Base-by-base conservation (phyloP, 768 basidiomycete genomes). In the Psilocybe cyanescens region DNA sequence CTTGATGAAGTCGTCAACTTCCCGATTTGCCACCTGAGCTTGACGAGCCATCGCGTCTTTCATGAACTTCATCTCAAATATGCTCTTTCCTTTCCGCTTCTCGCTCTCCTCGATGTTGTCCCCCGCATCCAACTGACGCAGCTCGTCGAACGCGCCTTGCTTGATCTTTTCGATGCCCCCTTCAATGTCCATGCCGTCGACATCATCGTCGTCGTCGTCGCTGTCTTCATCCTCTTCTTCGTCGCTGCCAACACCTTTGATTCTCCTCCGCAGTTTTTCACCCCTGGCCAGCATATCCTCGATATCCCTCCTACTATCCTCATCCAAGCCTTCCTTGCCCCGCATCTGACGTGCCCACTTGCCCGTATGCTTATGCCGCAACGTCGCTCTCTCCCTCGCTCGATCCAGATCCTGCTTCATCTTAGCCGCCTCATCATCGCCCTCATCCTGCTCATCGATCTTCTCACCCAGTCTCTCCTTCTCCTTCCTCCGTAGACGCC, bases 31-130 rank as follows among this genome's bases (percentile, higher is more conserved):
- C 56, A 81, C 79, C 8, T 72, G 78, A 66, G 83, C 76, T 58
- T 88, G 83, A 64, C 93, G 81, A 4, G 85, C 85, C 78, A 91
- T 88, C 0, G 94, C 96, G 49, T 95, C 90, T 73, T 91, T 90
- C 97, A 99, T 99, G 76, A 99, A 99, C 77, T 97, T 98, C 97
- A 99, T 98, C 64, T 86, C 83, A 72, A 97, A 91, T 8, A 98
- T 83, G 62, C 91, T 86, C 75, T 90, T 91, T 52, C 79, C 75
- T 67, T 84, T 84, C 69, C 77, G 75, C 19, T 72, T 77, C 24
- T 45, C 66, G 30, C 67, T 61, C 29, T 65, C 58, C 5, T 60
- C 73, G 2, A 29, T 53, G 6, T 19, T 35, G 8, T 46, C 61
- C 8, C 74, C 80, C 35, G 71, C 70, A 19, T 84, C 80, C 47